Evolutionary conservation across 2,329 filamentous ascomycete genomes (phyloP).

Genomic region (Dendryphion nanum): DNA sequence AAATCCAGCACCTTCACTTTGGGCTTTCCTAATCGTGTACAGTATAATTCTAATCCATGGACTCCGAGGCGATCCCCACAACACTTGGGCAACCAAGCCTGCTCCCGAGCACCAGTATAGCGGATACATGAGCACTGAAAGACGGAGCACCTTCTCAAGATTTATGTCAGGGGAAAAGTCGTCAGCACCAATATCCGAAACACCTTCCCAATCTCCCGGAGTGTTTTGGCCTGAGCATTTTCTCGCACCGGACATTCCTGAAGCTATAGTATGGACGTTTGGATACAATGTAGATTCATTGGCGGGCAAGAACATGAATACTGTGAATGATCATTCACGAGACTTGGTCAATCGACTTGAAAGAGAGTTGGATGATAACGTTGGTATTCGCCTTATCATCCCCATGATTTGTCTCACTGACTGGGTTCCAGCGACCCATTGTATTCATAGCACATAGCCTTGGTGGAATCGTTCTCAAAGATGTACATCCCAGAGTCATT

Average conservation of each 20-base stretch:
- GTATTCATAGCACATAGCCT: slow-evolving; percentile 41
- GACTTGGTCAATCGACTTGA: background rate
- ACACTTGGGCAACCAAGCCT: background rate
- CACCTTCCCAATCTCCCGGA: background rate
- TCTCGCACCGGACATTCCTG: background rate
- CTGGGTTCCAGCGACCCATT: slow-evolving; percentile 25
- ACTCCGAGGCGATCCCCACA: background rate
- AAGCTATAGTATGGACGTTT: background rate
- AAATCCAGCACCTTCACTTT: background rate
- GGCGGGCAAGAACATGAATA: background rate
- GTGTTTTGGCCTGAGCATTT: background rate
- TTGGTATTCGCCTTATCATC: background rate
- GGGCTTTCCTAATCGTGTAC: background rate
- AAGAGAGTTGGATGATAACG: background rate
- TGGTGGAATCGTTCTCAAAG: slow-evolving; percentile 42
- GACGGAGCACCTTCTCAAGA: background rate
- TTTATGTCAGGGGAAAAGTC: background rate
- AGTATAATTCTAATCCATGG: background rate
- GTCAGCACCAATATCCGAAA: background rate
- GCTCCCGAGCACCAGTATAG: background rate
- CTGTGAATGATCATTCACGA: background rate
- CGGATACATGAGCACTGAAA: background rate
- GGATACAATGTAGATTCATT: background rate
- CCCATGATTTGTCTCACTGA: slow-evolving; percentile 1
- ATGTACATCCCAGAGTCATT: slow-evolving; percentile 19